These are phyloP conservation scores for Maudiozyma barnettii DNA, from an alignment of 805 yeast genomes.

Conservation along the genomic window DNA sequence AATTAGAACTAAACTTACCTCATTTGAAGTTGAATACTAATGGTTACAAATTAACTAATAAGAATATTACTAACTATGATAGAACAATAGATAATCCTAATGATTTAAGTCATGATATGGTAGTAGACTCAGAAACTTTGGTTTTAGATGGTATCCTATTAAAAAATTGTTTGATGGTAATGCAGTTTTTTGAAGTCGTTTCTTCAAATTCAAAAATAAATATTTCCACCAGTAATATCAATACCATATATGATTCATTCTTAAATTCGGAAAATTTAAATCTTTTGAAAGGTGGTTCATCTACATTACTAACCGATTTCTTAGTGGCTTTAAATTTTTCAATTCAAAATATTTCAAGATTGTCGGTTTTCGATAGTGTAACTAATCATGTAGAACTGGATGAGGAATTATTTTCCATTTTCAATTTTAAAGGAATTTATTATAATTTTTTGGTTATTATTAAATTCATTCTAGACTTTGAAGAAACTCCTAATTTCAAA, in stretches of 20 bases:
- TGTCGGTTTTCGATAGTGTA: constrained; percentile 13
- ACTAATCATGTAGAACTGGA: constrained; percentile 13
- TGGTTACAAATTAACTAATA: background rate
- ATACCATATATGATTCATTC: constrained; percentile 16
- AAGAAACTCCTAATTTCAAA: constrained; percentile 28
- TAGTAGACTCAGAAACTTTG: constrained; percentile 5
- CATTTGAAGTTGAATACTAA: background rate
- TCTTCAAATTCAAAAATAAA: constrained; percentile 18
- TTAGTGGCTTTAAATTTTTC: constrained; percentile 27
- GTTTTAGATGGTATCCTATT: constrained; percentile 18
- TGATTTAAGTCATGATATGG: background rate
- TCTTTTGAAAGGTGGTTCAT: constrained; percentile 22
- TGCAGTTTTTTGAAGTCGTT: constrained; percentile 19
- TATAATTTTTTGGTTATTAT: constrained; percentile 23
- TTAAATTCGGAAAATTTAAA: constrained; percentile 16
- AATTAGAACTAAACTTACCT: constrained; percentile 18
- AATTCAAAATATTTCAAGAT: constrained; percentile 23
- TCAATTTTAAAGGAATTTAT: constrained; percentile 25
- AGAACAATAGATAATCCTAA: background rate
- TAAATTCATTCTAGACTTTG: constrained; percentile 27
- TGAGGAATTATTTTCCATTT: constrained; percentile 17
- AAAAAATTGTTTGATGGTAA: constrained; percentile 25
- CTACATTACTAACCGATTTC: constrained; percentile 22
- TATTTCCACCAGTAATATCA: constrained; percentile 19
- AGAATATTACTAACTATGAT: background rate